Conservation (phyloP, 140 eudicot genomes). For the Bidens hawaiensis region DNA sequence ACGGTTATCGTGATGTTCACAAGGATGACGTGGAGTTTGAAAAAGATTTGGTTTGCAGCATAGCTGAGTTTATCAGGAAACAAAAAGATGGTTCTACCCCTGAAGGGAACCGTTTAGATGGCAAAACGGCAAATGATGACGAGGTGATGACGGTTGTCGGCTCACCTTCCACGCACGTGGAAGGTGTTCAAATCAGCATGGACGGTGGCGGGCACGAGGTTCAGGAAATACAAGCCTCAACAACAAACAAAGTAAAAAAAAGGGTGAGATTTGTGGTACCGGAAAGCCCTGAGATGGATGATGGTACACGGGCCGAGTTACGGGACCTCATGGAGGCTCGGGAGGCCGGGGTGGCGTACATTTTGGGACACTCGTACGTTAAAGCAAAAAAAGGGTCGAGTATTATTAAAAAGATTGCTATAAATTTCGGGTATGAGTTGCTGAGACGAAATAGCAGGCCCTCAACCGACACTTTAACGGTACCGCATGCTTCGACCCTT, state of each 20-base stretch:
- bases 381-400: constrained; percentile 87
- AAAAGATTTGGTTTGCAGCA: constrained; percentile 75
- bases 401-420: constrained; percentile 53
- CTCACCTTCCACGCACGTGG: constrained; percentile 53
- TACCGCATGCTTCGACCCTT: constrained; percentile 92
- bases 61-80: constrained; percentile 79
- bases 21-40: constrained; percentile 86
- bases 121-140: constrained; percentile 19
- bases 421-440: constrained; percentile 75
- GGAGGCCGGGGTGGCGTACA: constrained; percentile 80
- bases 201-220: constrained; percentile 34
- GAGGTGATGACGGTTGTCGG: constrained; percentile 76
- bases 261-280: constrained; percentile 82
- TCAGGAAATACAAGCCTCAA: constrained; percentile 32
- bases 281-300: constrained; percentile 68
- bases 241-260: constrained; percentile 50
- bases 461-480: constrained; percentile 49
- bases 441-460: constrained; percentile 80
- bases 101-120: constrained; percentile 7
- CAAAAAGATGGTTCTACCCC: constrained; percentile 24
- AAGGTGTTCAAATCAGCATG: constrained; percentile 41
- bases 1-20: constrained; percentile 89
- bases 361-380: constrained; percentile 80
- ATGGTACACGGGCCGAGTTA: constrained; percentile 52
- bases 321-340: constrained; percentile 73